Conservation (phyloP, 139 green algal genomes). For the Zygnema circumcarinatum region DNA sequence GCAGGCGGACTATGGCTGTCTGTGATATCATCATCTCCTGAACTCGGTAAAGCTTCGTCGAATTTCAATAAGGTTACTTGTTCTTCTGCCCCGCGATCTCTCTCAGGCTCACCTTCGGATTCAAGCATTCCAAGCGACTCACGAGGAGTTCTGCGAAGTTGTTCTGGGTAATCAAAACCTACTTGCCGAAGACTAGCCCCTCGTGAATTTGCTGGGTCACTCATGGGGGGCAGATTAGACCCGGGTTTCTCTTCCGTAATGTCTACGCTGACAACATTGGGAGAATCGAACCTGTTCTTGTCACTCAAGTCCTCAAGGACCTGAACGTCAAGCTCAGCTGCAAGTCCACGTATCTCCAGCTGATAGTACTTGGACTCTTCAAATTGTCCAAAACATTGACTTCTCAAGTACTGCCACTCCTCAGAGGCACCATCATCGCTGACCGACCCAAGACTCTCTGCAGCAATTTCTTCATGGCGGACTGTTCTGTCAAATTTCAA, state of each 20-base stretch:
- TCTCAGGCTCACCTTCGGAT: too few relatives aligned
- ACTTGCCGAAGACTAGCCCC: too few relatives aligned
- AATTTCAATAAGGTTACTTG: too few relatives aligned
- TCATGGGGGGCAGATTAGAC: too few relatives aligned
- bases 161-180: too few relatives aligned
- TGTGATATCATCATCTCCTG: too few relatives aligned
- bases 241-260: too few relatives aligned
- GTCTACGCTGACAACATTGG: too few relatives aligned
- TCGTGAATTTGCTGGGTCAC: too few relatives aligned
- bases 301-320: neutral
- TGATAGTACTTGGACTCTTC: neutral
- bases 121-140: too few relatives aligned
- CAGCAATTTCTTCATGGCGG: neutral
- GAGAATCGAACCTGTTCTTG: neutral
- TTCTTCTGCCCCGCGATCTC: neutral
- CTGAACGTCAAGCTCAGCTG: neutral
- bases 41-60: too few relatives aligned
- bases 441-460: neutral
- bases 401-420: slow-evolving; percentile 11
- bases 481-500: neutral
- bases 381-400: neutral
- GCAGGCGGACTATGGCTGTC: neutral
- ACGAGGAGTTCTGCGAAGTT: too few relatives aligned
- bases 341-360: neutral
- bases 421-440: neutral